phyloP scores from a whole-genome alignment of 257 asterid species.

The Misopates orontium region DNA sequence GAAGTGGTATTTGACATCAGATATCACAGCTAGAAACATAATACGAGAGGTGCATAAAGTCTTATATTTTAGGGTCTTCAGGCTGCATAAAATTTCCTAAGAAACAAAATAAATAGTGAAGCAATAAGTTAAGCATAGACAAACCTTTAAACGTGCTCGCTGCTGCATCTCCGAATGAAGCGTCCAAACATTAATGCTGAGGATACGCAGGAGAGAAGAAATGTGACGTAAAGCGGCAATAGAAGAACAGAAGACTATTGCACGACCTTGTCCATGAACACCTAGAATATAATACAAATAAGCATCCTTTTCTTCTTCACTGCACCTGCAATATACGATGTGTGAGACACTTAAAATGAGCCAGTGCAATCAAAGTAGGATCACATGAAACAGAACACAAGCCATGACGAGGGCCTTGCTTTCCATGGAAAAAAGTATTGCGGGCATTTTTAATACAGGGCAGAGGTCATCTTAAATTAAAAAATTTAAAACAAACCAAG shows the following conservation, averaged over 20 bases:
- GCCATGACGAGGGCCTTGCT: slow-evolving; percentile 5
- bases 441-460: slow-evolving; percentile 16
- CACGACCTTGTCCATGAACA: slow-evolving; percentile 89
- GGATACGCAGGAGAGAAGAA: slow-evolving; percentile 74
- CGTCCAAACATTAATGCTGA: slow-evolving; percentile 65
- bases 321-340: slow-evolving; percentile 61
- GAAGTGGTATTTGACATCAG: background rate
- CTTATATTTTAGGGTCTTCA: background rate
- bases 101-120: background rate
- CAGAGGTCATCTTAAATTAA: background rate
- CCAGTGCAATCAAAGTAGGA: slow-evolving; percentile 18
- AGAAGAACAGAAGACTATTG: slow-evolving; percentile 92
- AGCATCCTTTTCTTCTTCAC: slow-evolving; percentile 93
- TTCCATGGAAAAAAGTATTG: slow-evolving; percentile 11
- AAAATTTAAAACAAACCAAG: background rate
- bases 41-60: background rate
- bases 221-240: slow-evolving; percentile 92
- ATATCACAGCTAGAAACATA: slow-evolving; percentile 14
- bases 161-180: slow-evolving; percentile 99
- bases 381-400: slow-evolving; percentile 3
- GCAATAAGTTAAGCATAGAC: slow-evolving; percentile 19
- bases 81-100: background rate
- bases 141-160: slow-evolving; percentile 92
- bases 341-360: slow-evolving; percentile 24
- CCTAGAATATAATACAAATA: slow-evolving; percentile 80